phyloP scores from a whole-genome alignment of 2,329 filamentous ascomycete genomes.

The Fusarium nematophilum region DNA sequence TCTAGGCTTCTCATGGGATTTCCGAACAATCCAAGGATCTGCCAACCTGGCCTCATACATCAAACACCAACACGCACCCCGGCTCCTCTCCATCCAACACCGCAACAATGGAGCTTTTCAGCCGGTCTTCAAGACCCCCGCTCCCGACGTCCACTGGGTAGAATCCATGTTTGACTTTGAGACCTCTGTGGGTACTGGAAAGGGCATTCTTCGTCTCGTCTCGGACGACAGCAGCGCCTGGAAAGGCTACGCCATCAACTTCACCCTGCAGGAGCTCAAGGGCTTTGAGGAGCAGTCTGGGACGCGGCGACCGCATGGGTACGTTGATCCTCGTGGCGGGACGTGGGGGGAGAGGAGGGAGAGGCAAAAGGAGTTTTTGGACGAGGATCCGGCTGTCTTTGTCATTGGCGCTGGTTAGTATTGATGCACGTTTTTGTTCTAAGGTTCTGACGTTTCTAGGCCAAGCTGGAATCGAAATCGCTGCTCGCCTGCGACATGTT shows the following conservation, averaged over 20 bases:
- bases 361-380: slow-evolving; percentile 30
- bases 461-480: slow-evolving; percentile 20
- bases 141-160: slow-evolving; percentile 1
- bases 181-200: slow-evolving; percentile 1
- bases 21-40: slow-evolving; percentile 38
- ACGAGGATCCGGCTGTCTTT: slow-evolving; percentile 52
- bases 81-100: slow-evolving; percentile 7
- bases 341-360: slow-evolving; percentile 43
- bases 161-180: slow-evolving; percentile 23
- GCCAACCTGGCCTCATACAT: slow-evolving; percentile 1
- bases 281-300: slow-evolving; percentile 20
- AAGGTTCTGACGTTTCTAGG: slow-evolving; percentile 4
- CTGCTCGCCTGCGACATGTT: slow-evolving; percentile 40
- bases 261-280: slow-evolving; percentile 41
- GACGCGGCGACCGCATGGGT: slow-evolving; percentile 22
- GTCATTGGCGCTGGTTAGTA: slow-evolving; percentile 27
- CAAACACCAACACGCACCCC: background rate
- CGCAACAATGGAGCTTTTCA: slow-evolving; percentile 4
- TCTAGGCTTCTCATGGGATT: slow-evolving; percentile 45
- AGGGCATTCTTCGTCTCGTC: slow-evolving; percentile 17
- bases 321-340: slow-evolving; percentile 39
- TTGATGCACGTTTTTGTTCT: too few relatives aligned
- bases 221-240: slow-evolving; percentile 17
- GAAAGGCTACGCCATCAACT: slow-evolving; percentile 43
- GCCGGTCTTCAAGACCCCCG: background rate